phyloP scores from a whole-genome alignment of 148 eudicot genomes.

The Talinum fruticosum region DNA sequence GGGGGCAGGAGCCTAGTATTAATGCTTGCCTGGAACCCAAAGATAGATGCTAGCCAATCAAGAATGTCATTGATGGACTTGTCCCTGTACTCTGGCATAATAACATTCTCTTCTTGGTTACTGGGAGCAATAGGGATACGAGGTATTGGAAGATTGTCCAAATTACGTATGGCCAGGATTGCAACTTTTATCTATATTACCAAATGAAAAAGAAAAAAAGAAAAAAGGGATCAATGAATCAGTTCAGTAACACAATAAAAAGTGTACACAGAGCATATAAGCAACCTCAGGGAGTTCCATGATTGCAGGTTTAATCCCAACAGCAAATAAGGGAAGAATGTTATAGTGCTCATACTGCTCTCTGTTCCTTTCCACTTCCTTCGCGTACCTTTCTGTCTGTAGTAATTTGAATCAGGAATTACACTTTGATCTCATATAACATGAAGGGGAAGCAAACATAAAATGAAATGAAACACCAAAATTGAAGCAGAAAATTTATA shows the following conservation, averaged over 20 bases:
- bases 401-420: slow-evolving; percentile 16
- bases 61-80: slow-evolving; percentile 70
- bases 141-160: slow-evolving; percentile 70
- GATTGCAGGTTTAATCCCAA: slow-evolving; percentile 81
- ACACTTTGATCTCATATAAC: slow-evolving; percentile 10
- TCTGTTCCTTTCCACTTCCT: slow-evolving; percentile 80
- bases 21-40: slow-evolving; percentile 81
- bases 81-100: slow-evolving; percentile 56
- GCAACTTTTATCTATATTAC: slow-evolving; percentile 74
- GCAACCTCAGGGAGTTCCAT: slow-evolving; percentile 97
- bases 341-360: slow-evolving; percentile 77
- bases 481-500: slow-evolving; percentile 1
- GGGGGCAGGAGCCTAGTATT: not conserved
- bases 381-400: slow-evolving; percentile 75
- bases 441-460: not conserved
- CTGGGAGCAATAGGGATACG: slow-evolving; percentile 28
- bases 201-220: too few relatives aligned
- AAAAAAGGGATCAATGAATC: not conserved
- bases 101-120: slow-evolving; percentile 37
- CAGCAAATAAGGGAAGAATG: slow-evolving; percentile 82
- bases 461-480: not conserved
- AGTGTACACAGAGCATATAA: slow-evolving; percentile 4
- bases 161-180: slow-evolving; percentile 58
- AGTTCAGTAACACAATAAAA: slow-evolving; percentile 9
- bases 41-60: slow-evolving; percentile 80